Percentiles rank a stretch among this genome's conserved stretches.
phyloP scores from a whole-genome alignment of 2,329 filamentous ascomycete species.

The Leptographium procerum region DNA sequence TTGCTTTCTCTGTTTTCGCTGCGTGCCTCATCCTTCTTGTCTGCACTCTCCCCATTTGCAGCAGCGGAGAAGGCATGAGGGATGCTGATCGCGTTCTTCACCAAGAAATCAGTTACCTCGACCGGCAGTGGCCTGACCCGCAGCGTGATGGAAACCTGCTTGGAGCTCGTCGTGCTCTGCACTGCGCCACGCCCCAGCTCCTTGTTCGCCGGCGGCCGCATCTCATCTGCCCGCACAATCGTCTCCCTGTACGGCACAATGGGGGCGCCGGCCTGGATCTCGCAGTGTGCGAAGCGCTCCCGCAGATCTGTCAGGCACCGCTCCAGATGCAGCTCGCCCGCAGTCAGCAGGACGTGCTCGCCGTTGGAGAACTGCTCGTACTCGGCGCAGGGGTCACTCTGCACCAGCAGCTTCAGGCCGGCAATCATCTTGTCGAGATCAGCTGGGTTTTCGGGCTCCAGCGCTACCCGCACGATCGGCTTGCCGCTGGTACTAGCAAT shows the following conservation, averaged over 20 bases:
- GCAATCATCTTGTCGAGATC: conserved; percentile 93
- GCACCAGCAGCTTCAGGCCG: conserved; percentile 75
- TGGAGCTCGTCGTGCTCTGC: conserved; percentile 65
- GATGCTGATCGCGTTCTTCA: conserved; percentile 65
- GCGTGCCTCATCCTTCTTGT: conserved; percentile 23
- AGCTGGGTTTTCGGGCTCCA: conserved; percentile 85
- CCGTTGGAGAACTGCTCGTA: conserved; percentile 90
- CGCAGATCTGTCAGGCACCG: conserved; percentile 85
- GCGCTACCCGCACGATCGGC: conserved; percentile 87
- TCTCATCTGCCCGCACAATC: conserved; percentile 77
- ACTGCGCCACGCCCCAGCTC: conserved; percentile 77
- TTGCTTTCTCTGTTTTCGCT: conserved; percentile 24
- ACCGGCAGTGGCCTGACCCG: conserved; percentile 68
- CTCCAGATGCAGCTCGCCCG: conserved; percentile 88
- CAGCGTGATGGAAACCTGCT: conserved; percentile 69
- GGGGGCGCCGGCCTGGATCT: conserved; percentile 85
- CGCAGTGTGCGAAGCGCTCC: conserved; percentile 85
- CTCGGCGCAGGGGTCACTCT: conserved; percentile 90
- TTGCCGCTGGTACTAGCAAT: conserved; percentile 64
- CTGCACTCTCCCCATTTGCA: conserved; percentile 17
- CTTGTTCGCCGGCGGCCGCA: conserved; percentile 78
- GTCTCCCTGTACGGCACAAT: conserved; percentile 96
- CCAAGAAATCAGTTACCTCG: conserved; percentile 72
- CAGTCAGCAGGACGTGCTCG: conserved; percentile 89
- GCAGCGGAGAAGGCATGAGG: conserved; percentile 31